Base-by-base conservation (phyloP, 2,329 filamentous ascomycete species). In the Cladosporium austrohemisphaericum region DNA sequence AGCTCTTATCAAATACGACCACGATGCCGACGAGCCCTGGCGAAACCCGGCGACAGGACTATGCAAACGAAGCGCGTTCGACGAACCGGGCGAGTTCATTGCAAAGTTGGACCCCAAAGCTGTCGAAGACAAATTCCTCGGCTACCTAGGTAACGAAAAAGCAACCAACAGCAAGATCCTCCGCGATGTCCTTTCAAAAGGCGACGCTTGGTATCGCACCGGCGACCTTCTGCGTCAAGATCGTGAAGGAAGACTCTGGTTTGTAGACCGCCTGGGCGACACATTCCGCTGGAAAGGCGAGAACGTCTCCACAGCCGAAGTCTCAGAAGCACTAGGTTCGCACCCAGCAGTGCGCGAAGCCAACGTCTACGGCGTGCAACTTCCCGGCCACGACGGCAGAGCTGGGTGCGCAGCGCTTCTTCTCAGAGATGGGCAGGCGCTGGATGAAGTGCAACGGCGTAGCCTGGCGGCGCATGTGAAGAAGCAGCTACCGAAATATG, bases 151-250 rank as follows among this genome's bases (percentile, higher is more conserved):
- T 52, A 89, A 94, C 64, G 66, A 76, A 11, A 76, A 77, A 25
- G 88, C 89, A 0, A 88, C 85, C 0, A 71, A 81, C 31, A 76
- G 79, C 55, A 95, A 95, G 69, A 78, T 95, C 38, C 66, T 93
- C 53, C 79, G 84, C 4, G 73, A 85, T 58, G 86, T 93, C 2
- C 80, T 93, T 55, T 72, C 69, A 51, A 84, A 84, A 60, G 88
- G 86, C 11, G 90, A 95, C 61, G 84, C 81, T 0, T 95, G 82
- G 75, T 94, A 90, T 74, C 81, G 88, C 19, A 85, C 87, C 0
- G 90, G 90, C n/a, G 90, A 95, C 60, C 76, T 93, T 14, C 71
- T 93, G 25, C 76, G 83, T n/a, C 79, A 77, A 70, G 85, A 90
- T 55, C 51, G 54, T 1, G 83, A 93, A 50, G 88, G 88, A 4